Base-by-base conservation (phyloP, 768 basidiomycete species). In the Tylopilus intermedius region DNA sequence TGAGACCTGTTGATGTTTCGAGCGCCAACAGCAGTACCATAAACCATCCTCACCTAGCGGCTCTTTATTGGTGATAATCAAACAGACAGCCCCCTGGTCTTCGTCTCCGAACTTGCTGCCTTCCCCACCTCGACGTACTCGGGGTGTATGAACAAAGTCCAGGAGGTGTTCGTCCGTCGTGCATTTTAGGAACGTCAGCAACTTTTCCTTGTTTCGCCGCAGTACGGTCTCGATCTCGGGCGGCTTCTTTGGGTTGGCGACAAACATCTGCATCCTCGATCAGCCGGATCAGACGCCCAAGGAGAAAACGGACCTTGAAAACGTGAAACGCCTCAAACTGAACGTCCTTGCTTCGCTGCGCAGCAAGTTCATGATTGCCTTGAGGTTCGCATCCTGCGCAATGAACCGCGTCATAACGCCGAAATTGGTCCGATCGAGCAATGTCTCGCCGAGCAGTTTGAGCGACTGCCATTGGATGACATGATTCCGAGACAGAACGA, bases 291-390 rank as follows among this genome's bases (percentile, higher is more conserved):
- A 30, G 3, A 2, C 30, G 9, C 33, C 4, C 10, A 30, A 30
- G 33, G 8, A 14, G 2, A 9, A 62, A 30, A 10, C 30, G 18
- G 49, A 92, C 95, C 83, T 98, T 99, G 82, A 99, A 99, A 37
- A 98, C 96, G 64, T 98, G 96, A 74, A 98, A 99, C 3, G 95
- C 95, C 69, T 98, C 96, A 51, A 97, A 99, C 70, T 99, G 96
- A 42, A 99, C 98, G 71, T 99, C 98, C 79, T 92, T 90, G 79
- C 94, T 96, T 94, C 95, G 68, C 96, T 92, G 56, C 94, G 81
- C 50, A 98, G 76, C 50, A 98, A 79, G 70, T 98, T 98, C 96
- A 98, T 99, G 90, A 99, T 96, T 86, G 94, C 90, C 85, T 97
- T 97, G 58, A 99, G 79, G 69, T 98, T 98, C 22, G 84, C 86